Base-by-base conservation (phyloP, 1,139 yeast genomes). In the Zygosaccharomyces sapae region DNA sequence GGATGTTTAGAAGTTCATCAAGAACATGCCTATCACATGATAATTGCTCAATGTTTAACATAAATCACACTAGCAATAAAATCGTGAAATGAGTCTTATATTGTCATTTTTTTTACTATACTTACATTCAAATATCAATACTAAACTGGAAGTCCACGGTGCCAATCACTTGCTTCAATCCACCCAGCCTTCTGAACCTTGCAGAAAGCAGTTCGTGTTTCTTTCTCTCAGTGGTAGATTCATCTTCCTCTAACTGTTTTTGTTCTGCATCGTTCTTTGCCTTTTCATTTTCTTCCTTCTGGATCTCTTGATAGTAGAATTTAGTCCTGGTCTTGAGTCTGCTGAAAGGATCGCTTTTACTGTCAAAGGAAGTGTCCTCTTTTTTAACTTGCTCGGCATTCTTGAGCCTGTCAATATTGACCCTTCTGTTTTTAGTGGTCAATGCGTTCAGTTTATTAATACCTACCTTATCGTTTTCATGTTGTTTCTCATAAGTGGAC, bases 291-390 rank as follows among this genome's bases (percentile, higher is more conserved):
- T 74, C 77, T 44, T 71, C 75, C 37, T 68, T 65, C 47, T 71
- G 74, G 8, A 70, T 62, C 46, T 71, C 74, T 52, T 76, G 75
- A 54, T 90, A 89, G 67, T 88, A 90, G 52, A 88, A 82, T 61
- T 86, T 79, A 0, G 97, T 86, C 51, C 81, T 83, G 0, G 97
- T 90, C 65, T 88, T 84, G 62, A 92, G 76, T 65, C 97, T 79
- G 53, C 88, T 81, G 67, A 92, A 92, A 30, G 98, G 97, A 70
- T 92, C 95, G 6, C 84, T 80, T 45, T 72, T 75, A 16, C 72
- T 70, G 41, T 75, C 81, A 45, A 76, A 74, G 38, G 61, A 63
- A 19, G 62, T 53, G 27, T 72, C 74, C 41, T 70, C 71, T 58
- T 74, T 74, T 53, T 79, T 85, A 5, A 75, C 73, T 44, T 81